Conservation (phyloP, 371 early-diverging fungal species). For the Gilbertella persicaria region DNA sequence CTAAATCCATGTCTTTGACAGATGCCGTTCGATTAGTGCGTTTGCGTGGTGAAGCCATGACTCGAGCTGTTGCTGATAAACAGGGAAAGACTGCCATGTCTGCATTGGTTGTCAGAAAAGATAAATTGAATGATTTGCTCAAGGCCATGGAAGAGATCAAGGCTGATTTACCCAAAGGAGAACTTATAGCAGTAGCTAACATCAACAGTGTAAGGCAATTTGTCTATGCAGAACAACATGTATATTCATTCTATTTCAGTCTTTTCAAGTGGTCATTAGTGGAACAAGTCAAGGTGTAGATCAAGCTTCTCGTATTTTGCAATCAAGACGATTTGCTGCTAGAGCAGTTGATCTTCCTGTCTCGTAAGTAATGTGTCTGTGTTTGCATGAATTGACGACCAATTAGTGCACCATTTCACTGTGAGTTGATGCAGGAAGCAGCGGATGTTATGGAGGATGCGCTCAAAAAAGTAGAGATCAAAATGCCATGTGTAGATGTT, state of each 20-base stretch:
- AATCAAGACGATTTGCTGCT: conserved; percentile 78
- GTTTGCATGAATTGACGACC: not conserved
- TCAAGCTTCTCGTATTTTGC: conserved; percentile 76
- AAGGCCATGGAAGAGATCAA: conserved; percentile 66
- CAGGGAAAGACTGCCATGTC: conserved; percentile 82
- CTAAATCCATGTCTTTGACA: conserved; percentile 69
- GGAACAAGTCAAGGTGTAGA: conserved; percentile 90
- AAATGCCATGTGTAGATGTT: conserved; percentile 74
- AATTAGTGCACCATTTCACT: conserved; percentile 90
- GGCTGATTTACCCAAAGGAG: conserved; percentile 60
- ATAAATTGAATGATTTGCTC: conserved; percentile 73
- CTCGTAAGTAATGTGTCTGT: conserved; percentile 54
- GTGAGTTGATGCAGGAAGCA: conserved; percentile 86
- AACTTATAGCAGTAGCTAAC: conserved; percentile 84
- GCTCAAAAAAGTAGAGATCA: conserved; percentile 63
- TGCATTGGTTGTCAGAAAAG: conserved; percentile 80
- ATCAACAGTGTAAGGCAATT: conserved; percentile 71
- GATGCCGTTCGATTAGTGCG: conserved; percentile 87
- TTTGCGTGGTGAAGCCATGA: conserved; percentile 88
- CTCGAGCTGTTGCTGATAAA: conserved; percentile 67
- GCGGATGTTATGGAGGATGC: conserved; percentile 74
- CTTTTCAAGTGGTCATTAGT: conserved; percentile 86
- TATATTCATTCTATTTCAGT: conserved; percentile 27
- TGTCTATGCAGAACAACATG: too few species aligned
- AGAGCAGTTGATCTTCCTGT: conserved; percentile 90